phyloP scores from a whole-genome alignment of 2,329 filamentous ascomycete genomes.

The Podosphaera fusca region DNA sequence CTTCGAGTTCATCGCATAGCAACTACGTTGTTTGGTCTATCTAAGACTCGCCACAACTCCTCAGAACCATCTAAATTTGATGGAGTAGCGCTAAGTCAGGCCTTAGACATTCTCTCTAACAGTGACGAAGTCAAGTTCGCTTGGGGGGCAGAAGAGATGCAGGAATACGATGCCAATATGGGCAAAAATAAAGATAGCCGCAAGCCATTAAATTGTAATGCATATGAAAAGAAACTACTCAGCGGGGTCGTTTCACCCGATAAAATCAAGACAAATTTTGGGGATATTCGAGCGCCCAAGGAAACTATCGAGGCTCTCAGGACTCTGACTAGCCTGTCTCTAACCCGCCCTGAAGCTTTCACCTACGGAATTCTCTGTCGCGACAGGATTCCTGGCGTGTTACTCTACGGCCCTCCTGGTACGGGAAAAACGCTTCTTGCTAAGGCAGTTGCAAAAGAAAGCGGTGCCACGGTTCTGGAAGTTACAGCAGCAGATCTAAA shows the following conservation, averaged over 20 bases:
- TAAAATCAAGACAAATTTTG: constrained; percentile 69
- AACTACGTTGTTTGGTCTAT: constrained; percentile 24
- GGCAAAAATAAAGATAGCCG: constrained; percentile 17
- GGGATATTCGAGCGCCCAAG: constrained; percentile 58
- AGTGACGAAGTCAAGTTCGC: constrained; percentile 25
- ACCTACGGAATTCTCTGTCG: constrained; percentile 79
- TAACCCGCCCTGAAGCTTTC: constrained; percentile 83
- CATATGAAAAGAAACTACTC: constrained; percentile 64
- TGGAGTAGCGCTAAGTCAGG: constrained; percentile 17
- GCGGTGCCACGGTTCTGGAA: constrained; percentile 55
- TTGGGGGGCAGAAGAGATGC: constrained; percentile 20
- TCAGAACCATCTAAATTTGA: constrained; percentile 5
- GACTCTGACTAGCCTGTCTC: constrained; percentile 66
- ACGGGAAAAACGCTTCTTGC: constrained; percentile 51
- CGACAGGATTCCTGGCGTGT: constrained; percentile 72
- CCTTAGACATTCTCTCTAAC: constrained; percentile 19
- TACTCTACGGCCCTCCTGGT: constrained; percentile 73
- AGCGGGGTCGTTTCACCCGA: constrained; percentile 60
- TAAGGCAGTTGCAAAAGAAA: constrained; percentile 45
- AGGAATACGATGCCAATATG: constrained; percentile 4
- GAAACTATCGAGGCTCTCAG: constrained; percentile 76
- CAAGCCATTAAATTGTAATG: constrained; percentile 30
- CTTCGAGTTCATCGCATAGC: constrained; percentile 37
- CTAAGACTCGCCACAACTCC: constrained; percentile 9
- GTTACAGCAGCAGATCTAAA: constrained; percentile 80